These are phyloP conservation scores for Globisporangium abappressorium DNA, from an alignment of 352 stramenopile genomes.

Conservation along the genomic window DNA sequence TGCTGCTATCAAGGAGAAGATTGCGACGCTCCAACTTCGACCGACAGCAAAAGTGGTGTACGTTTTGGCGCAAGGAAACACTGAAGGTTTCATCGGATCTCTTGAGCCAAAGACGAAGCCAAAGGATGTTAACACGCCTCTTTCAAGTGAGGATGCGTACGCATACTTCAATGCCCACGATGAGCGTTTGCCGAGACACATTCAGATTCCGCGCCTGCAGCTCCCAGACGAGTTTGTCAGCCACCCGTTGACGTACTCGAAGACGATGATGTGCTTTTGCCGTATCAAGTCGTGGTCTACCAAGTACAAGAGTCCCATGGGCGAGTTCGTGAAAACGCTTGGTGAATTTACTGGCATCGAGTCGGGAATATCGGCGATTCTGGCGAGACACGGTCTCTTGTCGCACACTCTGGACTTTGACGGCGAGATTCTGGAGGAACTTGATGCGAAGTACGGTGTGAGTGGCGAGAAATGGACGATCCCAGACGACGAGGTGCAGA, in stretches of 20 bases:
- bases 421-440: conserved; percentile 52
- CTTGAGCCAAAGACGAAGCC: conserved; percentile 53
- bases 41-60: conserved; percentile 70
- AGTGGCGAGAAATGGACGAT: conserved; percentile 75
- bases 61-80: conserved; percentile 60
- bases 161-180: conserved; percentile 77
- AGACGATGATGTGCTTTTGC: conserved; percentile 74
- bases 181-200: conserved; percentile 51
- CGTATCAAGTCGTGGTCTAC: conserved; percentile 67
- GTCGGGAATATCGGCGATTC: conserved; percentile 88
- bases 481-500: conserved; percentile 73
- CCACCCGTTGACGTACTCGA: conserved; percentile 52
- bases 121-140: conserved; percentile 25
- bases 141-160: conserved; percentile 53
- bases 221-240: conserved; percentile 68
- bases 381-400: conserved; percentile 91
- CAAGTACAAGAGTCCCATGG: conserved; percentile 57
- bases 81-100: conserved; percentile 56
- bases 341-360: conserved; percentile 80
- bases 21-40: conserved; percentile 30
- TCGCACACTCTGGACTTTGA: conserved; percentile 67
- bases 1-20: conserved; percentile 27
- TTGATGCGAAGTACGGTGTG: conserved; percentile 78
- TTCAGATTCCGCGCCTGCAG: conserved; percentile 68
- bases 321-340: conserved; percentile 73